Conservation (phyloP, 495 filamentous ascomycete species). For the Tricharina praecox region DNA sequence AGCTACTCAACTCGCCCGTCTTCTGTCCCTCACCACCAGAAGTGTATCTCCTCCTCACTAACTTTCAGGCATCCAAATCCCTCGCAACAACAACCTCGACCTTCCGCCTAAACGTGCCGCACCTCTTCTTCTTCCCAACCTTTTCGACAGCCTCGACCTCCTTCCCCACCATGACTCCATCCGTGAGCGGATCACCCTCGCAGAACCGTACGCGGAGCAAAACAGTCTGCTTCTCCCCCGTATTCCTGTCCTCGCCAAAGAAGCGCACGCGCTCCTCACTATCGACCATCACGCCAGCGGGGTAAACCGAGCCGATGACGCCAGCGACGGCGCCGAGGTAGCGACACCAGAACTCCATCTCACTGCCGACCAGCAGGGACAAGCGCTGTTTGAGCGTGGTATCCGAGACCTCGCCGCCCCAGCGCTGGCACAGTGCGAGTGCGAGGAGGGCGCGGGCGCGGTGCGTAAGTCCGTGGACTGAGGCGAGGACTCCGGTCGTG, state of each 20-base stretch:
- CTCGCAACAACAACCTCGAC: constrained; percentile 8
- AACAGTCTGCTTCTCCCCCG: constrained; percentile 6
- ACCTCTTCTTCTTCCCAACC: constrained; percentile 45
- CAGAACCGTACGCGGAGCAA: constrained; percentile 23
- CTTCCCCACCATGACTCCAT: constrained; percentile 26
- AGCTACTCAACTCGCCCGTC: too few species aligned
- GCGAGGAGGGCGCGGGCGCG: constrained; percentile 51
- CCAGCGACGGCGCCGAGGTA: constrained; percentile 41
- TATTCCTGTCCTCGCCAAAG: constrained; percentile 18
- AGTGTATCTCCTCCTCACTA: too few species aligned
- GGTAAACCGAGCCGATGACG: constrained; percentile 34
- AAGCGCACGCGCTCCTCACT: constrained; percentile 19
- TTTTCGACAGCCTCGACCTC: constrained; percentile 35
- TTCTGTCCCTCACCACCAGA: too few species aligned
- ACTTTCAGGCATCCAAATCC: too few species aligned
- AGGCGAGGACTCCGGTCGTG: constrained; percentile 47
- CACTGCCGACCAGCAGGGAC: constrained; percentile 31
- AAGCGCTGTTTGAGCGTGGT: constrained; percentile 33
- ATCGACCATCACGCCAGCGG: constrained; percentile 17
- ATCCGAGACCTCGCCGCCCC: constrained; percentile 50
- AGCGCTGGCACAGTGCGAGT: constrained; percentile 58
- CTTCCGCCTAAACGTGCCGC: constrained; percentile 28
- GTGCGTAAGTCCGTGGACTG: constrained; percentile 56
- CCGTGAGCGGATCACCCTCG: constrained; percentile 16
- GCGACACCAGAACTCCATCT: constrained; percentile 44